Percentiles rank a stretch among this genome's conserved stretches.
Evolutionary conservation across 2,329 filamentous ascomycete species (phyloP).

Genomic region (Aulographum hederae): DNA sequence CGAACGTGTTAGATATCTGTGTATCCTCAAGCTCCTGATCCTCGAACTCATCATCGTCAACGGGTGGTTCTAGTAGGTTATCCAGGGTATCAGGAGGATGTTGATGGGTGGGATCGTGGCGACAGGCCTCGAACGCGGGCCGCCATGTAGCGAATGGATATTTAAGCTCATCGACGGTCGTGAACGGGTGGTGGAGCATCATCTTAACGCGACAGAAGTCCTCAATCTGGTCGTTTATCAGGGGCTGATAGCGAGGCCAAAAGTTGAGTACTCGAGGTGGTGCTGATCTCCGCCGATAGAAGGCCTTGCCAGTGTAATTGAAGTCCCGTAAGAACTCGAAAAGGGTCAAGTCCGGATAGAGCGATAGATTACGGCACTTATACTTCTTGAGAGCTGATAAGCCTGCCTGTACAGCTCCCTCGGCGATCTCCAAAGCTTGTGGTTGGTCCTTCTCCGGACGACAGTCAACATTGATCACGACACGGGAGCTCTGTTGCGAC

Average conservation of each 20-base stretch:
- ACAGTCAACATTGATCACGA: conserved; percentile 1
- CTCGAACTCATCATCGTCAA: neutral
- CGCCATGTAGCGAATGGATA: neutral
- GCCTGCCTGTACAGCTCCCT: neutral
- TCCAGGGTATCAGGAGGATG: neutral
- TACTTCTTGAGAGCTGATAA: neutral
- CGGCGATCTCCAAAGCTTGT: neutral
- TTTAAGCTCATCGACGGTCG: neutral
- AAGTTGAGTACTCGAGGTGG: neutral
- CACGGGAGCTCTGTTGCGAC: neutral
- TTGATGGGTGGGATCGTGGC: neutral
- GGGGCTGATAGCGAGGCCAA: neutral
- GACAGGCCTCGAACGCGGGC: neutral
- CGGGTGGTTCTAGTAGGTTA: neutral
- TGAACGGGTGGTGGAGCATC: conserved; percentile 1
- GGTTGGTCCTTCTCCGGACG: neutral
- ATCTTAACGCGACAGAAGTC: neutral
- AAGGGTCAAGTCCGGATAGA: neutral
- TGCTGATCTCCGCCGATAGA: too few species aligned
- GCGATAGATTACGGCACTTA: neutral
- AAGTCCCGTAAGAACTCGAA: neutral
- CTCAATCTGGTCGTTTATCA: neutral
- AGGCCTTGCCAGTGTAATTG: too few species aligned
- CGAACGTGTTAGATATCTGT: neutral
- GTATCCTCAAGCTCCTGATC: neutral